phyloP scores from a whole-genome alignment of 1,139 yeast species.

The Yamadazyma blattariae region DNA sequence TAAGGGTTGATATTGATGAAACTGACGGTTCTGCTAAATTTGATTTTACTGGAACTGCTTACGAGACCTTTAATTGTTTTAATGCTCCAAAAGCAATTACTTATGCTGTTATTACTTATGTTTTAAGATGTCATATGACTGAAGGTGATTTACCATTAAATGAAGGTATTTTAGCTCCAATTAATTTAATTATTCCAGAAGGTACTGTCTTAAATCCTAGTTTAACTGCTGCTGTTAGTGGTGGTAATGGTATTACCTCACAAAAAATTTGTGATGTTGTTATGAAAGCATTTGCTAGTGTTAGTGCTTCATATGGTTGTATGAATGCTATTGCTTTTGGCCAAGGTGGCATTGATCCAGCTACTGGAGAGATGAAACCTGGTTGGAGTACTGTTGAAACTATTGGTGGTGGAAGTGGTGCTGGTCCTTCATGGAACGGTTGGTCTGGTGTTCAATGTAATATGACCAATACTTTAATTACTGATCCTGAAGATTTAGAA shows the following conservation, averaged over 20 bases:
- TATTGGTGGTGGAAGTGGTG: conserved; percentile 47
- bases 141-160: conserved; percentile 46
- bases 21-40: conserved; percentile 48
- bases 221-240: conserved; percentile 44
- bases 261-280: conserved; percentile 58
- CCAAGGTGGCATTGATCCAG: conserved; percentile 32
- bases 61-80: conserved; percentile 39
- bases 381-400: conserved; percentile 49
- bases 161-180: conserved; percentile 44
- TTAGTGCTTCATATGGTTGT: conserved; percentile 45
- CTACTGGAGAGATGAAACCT: conserved; percentile 29
- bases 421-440: conserved; percentile 35
- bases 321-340: conserved; percentile 46
- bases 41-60: conserved; percentile 54
- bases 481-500: conserved; percentile 41
- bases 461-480: conserved; percentile 43
- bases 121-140: conserved; percentile 47
- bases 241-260: conserved; percentile 48
- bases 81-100: conserved; percentile 46
- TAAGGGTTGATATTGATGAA: conserved; percentile 40
- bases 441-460: conserved; percentile 44
- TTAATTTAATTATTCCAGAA: conserved; percentile 35
- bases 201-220: conserved; percentile 39
- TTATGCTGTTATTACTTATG: conserved; percentile 40
- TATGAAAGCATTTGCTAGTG: conserved; percentile 63